phyloP scores from a whole-genome alignment of 2,329 filamentous ascomycete genomes.

The Chrysoporthe deuterocubensis region DNA sequence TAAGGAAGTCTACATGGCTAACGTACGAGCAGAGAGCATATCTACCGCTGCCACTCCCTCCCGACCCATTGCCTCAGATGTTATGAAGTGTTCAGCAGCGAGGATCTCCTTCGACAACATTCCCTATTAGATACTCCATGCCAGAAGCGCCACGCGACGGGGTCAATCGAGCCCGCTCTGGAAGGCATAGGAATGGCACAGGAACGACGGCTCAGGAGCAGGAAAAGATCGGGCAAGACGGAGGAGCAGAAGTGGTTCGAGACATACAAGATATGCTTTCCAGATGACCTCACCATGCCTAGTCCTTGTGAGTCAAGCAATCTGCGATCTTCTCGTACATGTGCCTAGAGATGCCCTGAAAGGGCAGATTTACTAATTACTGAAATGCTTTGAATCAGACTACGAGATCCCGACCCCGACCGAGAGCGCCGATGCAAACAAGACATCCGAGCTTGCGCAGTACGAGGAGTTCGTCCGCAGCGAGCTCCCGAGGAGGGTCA shows the following conservation, averaged over 20 bases:
- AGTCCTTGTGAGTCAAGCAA: conserved; percentile 21
- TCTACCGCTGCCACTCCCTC: conserved; percentile 29
- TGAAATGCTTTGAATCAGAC: not conserved
- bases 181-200: conserved; percentile 27
- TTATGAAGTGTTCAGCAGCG: conserved; percentile 23
- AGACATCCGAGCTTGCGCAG: conserved; percentile 16
- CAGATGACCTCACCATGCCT: conserved; percentile 24
- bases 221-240: conserved; percentile 22
- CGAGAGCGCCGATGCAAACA: not conserved
- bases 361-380: not conserved
- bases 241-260: conserved; percentile 30
- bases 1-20: not conserved
- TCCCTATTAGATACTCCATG: conserved; percentile 21
- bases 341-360: not conserved
- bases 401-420: conserved; percentile 19
- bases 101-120: conserved; percentile 24
- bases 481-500: conserved; percentile 27
- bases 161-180: conserved; percentile 2
- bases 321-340: not conserved
- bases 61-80: conserved; percentile 28
- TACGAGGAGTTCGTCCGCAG: conserved; percentile 28
- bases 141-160: conserved; percentile 13
- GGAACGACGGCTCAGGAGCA: conserved; percentile 21
- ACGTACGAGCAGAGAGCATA: conserved; percentile 22
- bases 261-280: conserved; percentile 29